A percentile compares a stretch with the other conserved stretches of the same genome.
phyloP scores from a whole-genome alignment of 1,139 yeast species.

The Candida sp. region DNA sequence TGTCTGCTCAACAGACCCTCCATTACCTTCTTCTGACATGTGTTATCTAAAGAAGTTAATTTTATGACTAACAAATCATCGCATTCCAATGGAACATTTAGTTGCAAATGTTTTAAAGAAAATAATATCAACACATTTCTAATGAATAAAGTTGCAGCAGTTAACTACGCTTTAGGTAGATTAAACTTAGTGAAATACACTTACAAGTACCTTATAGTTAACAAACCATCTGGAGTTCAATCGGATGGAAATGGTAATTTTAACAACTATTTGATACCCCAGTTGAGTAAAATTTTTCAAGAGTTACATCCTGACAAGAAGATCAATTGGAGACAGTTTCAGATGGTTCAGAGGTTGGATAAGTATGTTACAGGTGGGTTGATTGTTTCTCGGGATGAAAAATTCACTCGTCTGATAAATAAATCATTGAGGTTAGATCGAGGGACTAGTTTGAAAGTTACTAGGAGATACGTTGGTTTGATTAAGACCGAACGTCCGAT shows the following conservation, averaged over 20 bases:
- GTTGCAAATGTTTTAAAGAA: background rate
- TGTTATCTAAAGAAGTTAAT: background rate
- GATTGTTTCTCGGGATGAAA: constrained; percentile 16
- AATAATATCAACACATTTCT: background rate
- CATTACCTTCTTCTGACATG: background rate
- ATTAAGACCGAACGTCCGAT: constrained; percentile 6
- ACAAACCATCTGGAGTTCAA: constrained; percentile 20
- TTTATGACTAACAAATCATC: background rate
- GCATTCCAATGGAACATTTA: background rate
- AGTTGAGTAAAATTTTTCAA: constrained; percentile 11
- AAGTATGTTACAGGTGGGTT: constrained; percentile 23
- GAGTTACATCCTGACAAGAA: constrained; percentile 8
- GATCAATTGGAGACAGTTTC: constrained; percentile 11
- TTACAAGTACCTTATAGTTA: constrained; percentile 16
- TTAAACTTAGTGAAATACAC: constrained; percentile 13
- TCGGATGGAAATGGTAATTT: constrained; percentile 12
- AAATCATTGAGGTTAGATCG: constrained; percentile 7
- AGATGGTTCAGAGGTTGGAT: constrained; percentile 20
- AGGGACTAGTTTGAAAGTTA: constrained; percentile 5
- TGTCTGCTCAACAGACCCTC: background rate
- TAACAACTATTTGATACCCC: constrained; percentile 12
- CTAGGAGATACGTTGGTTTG: constrained; percentile 19
- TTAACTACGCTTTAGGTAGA: background rate
- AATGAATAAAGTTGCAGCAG: background rate
- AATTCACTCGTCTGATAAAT: constrained; percentile 13